Evolutionary conservation across 495 filamentous ascomycete genomes (phyloP).

Genomic region (Hypoxylon fuscum): DNA sequence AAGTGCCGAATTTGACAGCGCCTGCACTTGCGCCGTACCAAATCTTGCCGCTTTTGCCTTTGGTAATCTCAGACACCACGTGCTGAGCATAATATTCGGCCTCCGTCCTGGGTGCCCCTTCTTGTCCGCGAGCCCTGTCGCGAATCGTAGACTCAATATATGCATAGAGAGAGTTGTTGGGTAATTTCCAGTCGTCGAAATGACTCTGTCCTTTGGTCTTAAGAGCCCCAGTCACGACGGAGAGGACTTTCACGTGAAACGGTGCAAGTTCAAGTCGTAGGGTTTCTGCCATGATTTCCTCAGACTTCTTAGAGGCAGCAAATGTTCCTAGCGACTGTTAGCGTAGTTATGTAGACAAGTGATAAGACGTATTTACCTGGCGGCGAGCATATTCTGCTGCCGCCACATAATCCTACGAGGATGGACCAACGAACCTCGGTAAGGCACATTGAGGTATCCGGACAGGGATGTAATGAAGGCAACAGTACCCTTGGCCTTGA

Average conservation of each 20-base stretch:
- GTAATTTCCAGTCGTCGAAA: conserved; percentile 3
- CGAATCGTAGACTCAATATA: conserved; percentile 1
- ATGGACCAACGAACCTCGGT: conserved; percentile 18
- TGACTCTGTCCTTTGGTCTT: conserved; percentile 10
- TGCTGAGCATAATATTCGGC: neutral
- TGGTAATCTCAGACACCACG: neutral
- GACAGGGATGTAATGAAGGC: conserved; percentile 58
- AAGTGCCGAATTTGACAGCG: neutral
- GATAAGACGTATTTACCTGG: too few relatives aligned
- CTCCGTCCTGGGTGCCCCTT: conserved; percentile 4
- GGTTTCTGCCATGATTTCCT: conserved; percentile 51
- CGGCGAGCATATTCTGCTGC: too few relatives aligned
- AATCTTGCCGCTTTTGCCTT: neutral
- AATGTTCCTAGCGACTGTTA: conserved; percentile 42
- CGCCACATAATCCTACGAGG: too few relatives aligned
- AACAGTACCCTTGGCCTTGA: conserved; percentile 54
- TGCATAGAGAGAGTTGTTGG: conserved; percentile 13
- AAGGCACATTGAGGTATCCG: conserved; percentile 48
- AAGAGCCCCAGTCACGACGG: conserved; percentile 16
- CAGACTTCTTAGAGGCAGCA: conserved; percentile 58
- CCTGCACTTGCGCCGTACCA: conserved; percentile 3
- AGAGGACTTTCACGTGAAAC: conserved; percentile 54
- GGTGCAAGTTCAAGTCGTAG: conserved; percentile 59
- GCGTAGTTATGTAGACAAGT: too few relatives aligned
- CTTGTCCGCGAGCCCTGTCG: neutral